These are phyloP conservation scores for Trametes polyzona DNA, from an alignment of 1,284 basidiomycete genomes.

Conservation along the genomic window DNA sequence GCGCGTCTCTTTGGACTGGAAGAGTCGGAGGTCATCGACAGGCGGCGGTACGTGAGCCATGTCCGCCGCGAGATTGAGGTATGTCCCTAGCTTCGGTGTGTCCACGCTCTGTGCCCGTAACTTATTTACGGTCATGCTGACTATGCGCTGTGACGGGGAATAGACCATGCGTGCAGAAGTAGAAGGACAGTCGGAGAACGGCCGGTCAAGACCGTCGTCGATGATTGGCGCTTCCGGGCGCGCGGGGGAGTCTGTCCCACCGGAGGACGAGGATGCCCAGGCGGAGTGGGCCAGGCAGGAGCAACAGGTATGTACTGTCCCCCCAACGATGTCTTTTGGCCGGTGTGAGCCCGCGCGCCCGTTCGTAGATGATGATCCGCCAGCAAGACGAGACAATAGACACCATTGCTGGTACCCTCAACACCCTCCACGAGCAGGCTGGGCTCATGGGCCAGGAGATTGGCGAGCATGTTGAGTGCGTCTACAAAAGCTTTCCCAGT, in stretches of 20 bases:
- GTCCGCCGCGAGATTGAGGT: constrained; percentile 81
- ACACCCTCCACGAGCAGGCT: constrained; percentile 83
- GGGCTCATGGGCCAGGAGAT: constrained; percentile 91
- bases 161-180: constrained; percentile 74
- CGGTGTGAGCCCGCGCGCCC: too few species aligned
- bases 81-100: constrained; percentile 18
- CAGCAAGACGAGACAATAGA: constrained; percentile 88
- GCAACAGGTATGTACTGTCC: constrained; percentile 62
- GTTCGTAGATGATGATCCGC: constrained; percentile 83
- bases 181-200: constrained; percentile 26
- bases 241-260: constrained; percentile 6
- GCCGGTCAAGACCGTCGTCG: constrained; percentile 31
- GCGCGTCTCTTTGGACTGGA: constrained; percentile 84
- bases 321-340: too few species aligned
- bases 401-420: constrained; percentile 83
- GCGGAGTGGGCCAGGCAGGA: constrained; percentile 82
- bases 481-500: neutral
- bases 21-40: constrained; percentile 70
- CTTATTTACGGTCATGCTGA: neutral
- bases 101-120: neutral
- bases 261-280: constrained; percentile 62
- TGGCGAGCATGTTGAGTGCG: constrained; percentile 85
- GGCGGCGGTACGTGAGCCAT: constrained; percentile 74
- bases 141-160: constrained; percentile 32
- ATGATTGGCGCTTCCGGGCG: constrained; percentile 24